Evolutionary conservation across 768 basidiomycete genomes (phyloP), one percentile per base, ranked within the genome.

Genomic region (Hypholoma sublateritium): DNA sequence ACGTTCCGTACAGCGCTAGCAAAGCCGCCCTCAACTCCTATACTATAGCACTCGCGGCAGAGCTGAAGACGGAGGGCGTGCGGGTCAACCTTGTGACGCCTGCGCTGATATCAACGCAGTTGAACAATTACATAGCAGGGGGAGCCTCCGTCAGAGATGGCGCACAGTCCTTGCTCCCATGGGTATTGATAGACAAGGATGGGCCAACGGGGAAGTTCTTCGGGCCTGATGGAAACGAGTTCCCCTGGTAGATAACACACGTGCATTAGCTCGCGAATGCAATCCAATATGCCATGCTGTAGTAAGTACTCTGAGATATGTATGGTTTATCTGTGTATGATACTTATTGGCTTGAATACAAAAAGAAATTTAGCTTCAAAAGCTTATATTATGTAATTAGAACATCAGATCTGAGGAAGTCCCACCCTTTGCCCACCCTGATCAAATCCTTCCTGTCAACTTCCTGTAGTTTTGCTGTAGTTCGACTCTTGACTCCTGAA

Each of bases 1-100:
- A 70, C 21, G 71, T 74, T 24, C 78, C 77, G 7, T 89, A 89
- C 66, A 88, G 88, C 62, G 83, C 86, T 1, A 86, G 83, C 59
- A 89, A 89, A 71, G 87, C 83, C 0, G 89, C 88, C 6, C 83
- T 82, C 0, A 83, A 85, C 46, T 80, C 80, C 41, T 81, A 89
- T 50, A 73, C 78, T 0, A 84, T 82, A 56, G 81, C 80, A 1
- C 72, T 89, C 16, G 84, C 87, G 1, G 77, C 82, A 13, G 86
- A 88, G 68, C 77, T 88, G 72, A 77, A 76, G 2, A 61, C 68
- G 21, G 72, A 77, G 53, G 68, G 68, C 19, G 84, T 89, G 60
- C 80, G 81, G 55, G 83, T 86, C 45, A 89, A 89, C 65, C 74
- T 77, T 1, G 70, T 87, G 4, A 84, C 84, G 0, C 88, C 88